phyloP scores from a whole-genome alignment of 495 filamentous ascomycete genomes.

The Tricharina praecox region DNA sequence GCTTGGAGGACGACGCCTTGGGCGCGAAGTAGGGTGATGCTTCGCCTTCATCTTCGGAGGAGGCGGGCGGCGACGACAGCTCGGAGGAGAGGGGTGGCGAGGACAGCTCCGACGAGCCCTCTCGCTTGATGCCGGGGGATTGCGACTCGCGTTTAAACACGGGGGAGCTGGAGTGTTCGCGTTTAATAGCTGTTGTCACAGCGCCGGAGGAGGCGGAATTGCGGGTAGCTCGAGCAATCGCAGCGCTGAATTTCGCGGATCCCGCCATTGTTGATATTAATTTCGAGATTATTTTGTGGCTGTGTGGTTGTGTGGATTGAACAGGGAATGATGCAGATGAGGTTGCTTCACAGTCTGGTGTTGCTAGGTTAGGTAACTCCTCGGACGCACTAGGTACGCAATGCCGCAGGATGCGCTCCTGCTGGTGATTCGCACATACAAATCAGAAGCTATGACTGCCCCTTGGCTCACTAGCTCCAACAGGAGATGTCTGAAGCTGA shows the following conservation, averaged over 20 bases:
- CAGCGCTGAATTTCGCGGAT: constrained; percentile 1
- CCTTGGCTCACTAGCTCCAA: too few species aligned
- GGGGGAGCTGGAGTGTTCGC: neutral
- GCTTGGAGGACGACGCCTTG: neutral
- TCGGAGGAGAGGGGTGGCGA: constrained; percentile 3
- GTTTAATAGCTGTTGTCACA: neutral
- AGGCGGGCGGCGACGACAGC: constrained; percentile 1
- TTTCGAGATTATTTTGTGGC: too few species aligned
- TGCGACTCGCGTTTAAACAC: neutral
- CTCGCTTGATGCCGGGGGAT: constrained; percentile 1
- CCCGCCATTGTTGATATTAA: neutral
- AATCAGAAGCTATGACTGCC: too few species aligned
- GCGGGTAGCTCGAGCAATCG: neutral
- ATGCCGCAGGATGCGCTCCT: too few species aligned
- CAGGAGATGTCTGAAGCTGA: too few species aligned
- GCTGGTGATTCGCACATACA: too few species aligned
- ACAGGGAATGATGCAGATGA: too few species aligned
- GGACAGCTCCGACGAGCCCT: constrained; percentile 4
- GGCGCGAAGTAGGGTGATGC: neutral
- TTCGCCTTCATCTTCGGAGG: neutral
- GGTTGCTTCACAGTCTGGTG: too few species aligned
- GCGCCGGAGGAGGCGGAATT: neutral
- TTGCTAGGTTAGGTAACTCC: too few species aligned
- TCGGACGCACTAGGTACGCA: too few species aligned
- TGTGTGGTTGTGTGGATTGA: too few species aligned